phyloP scores from a whole-genome alignment of 2,329 filamentous ascomycete species.

The Chaetomiaceae sp. region DNA sequence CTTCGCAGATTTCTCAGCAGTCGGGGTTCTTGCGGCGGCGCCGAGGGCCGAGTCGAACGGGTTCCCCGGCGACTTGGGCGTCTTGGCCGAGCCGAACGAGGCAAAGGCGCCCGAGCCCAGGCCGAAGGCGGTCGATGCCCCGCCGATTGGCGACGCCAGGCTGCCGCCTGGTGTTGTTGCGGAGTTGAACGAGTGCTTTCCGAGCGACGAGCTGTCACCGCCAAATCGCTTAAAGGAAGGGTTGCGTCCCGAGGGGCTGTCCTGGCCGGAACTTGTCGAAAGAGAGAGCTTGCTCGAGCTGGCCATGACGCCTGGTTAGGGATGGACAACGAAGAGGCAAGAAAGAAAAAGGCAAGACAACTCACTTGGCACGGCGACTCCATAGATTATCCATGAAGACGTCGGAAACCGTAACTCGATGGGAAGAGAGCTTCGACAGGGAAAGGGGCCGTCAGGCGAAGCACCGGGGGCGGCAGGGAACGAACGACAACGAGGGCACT shows the following conservation, averaged over 20 bases:
- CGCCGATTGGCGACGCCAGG: constrained; percentile 68
- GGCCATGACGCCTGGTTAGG: constrained; percentile 21
- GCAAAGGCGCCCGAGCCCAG: constrained; percentile 94
- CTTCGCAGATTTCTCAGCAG: constrained; percentile 58
- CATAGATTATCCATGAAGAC: constrained; percentile 62
- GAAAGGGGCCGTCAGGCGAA: constrained; percentile 12
- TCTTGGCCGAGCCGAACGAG: constrained; percentile 84
- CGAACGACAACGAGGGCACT: constrained; percentile 10
- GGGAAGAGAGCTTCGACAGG: constrained; percentile 13
- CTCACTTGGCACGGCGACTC: constrained; percentile 80
- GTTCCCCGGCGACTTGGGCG: constrained; percentile 77
- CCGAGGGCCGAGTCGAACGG: constrained; percentile 71
- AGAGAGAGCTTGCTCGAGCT: constrained; percentile 89
- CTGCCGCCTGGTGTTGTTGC: constrained; percentile 65
- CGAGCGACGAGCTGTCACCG: constrained; percentile 67
- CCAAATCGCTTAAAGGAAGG: constrained; percentile 70
- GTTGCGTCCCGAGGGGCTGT: constrained; percentile 52
- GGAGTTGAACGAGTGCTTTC: constrained; percentile 75
- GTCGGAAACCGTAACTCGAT: constrained; percentile 23
- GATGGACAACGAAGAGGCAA: not conserved
- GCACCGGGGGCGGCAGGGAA: constrained; percentile 14
- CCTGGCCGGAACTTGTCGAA: constrained; percentile 59
- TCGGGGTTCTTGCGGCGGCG: constrained; percentile 46
- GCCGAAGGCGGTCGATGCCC: constrained; percentile 84
- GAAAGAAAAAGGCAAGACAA: constrained; percentile 1